Evolutionary conservation across 1,284 basidiomycete genomes (phyloP).

Genomic region (Fomitiporia mediterranea): DNA sequence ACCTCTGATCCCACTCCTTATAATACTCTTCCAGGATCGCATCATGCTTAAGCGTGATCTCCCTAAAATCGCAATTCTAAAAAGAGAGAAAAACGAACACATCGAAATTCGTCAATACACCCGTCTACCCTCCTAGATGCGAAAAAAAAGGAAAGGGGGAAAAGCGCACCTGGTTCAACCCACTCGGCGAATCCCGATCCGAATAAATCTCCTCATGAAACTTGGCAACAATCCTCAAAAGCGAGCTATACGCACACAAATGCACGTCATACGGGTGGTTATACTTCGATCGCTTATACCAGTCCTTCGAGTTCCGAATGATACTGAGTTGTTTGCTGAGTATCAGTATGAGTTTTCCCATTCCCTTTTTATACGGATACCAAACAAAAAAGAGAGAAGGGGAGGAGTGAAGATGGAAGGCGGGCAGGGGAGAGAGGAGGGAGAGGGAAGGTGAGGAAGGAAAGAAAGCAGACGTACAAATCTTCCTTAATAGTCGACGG

Average conservation of each 20-base stretch:
- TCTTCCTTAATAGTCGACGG: slow-evolving; percentile 84
- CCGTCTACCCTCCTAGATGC: too few species aligned
- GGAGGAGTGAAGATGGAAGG: too few species aligned
- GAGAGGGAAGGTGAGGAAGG: too few species aligned
- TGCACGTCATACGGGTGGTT: slow-evolving; percentile 71
- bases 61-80: slow-evolving; percentile 62
- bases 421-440: too few species aligned
- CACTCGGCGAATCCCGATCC: slow-evolving; percentile 61
- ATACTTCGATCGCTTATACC: slow-evolving; percentile 68
- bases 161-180: slow-evolving; percentile 58
- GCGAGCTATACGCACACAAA: slow-evolving; percentile 63
- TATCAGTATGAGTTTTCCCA: slow-evolving; percentile 13
- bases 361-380: too few species aligned
- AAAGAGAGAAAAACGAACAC: slow-evolving; percentile 5
- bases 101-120: too few species aligned
- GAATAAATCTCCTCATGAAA: slow-evolving; percentile 77
- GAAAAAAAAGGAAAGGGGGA: background rate
- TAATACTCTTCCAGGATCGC: slow-evolving; percentile 50
- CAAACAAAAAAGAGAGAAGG: background rate
- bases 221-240: slow-evolving; percentile 63
- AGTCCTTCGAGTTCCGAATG: slow-evolving; percentile 66
- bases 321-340: slow-evolving; percentile 40
- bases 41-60: slow-evolving; percentile 59
- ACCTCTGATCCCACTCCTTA: slow-evolving; percentile 58
- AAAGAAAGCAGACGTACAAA: slow-evolving; percentile 43